These are phyloP conservation scores for Biscogniauxia mediterranea DNA, from an alignment of 2,329 filamentous ascomycete species.

Conservation along the genomic window DNA sequence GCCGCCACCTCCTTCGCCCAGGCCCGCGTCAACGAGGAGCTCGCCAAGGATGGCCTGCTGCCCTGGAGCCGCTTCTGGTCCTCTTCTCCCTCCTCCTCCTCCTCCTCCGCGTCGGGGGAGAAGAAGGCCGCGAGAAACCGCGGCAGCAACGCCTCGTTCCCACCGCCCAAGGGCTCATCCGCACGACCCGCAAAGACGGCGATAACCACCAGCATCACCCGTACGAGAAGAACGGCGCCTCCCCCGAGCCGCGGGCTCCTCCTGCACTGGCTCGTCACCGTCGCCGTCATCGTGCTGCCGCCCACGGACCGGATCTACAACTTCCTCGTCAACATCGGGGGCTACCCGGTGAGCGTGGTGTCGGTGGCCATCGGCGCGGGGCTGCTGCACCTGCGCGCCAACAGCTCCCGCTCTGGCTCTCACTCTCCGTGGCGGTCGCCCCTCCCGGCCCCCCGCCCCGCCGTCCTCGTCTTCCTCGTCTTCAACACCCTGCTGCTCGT, in stretches of 20 bases:
- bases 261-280: constrained; percentile 61
- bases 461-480: constrained; percentile 31
- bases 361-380: constrained; percentile 34
- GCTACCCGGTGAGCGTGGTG: constrained; percentile 38
- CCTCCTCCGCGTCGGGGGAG: background rate
- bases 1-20: constrained; percentile 48
- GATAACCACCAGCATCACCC: too few species aligned
- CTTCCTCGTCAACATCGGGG: constrained; percentile 38
- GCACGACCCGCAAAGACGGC: too few species aligned
- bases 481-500: constrained; percentile 35
- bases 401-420: too few species aligned
- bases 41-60: constrained; percentile 46
- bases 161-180: background rate
- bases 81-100: constrained; percentile 5
- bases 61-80: constrained; percentile 39
- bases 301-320: constrained; percentile 43
- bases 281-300: constrained; percentile 51
- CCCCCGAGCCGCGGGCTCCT: constrained; percentile 38
- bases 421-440: constrained; percentile 27
- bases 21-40: constrained; percentile 46
- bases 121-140: constrained; percentile 1
- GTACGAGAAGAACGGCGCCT: background rate
- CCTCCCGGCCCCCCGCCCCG: constrained; percentile 29
- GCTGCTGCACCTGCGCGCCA: constrained; percentile 35
- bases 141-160: background rate